Base-by-base conservation (phyloP, 75 land plant genomes). In the Larix kaempferi region DNA sequence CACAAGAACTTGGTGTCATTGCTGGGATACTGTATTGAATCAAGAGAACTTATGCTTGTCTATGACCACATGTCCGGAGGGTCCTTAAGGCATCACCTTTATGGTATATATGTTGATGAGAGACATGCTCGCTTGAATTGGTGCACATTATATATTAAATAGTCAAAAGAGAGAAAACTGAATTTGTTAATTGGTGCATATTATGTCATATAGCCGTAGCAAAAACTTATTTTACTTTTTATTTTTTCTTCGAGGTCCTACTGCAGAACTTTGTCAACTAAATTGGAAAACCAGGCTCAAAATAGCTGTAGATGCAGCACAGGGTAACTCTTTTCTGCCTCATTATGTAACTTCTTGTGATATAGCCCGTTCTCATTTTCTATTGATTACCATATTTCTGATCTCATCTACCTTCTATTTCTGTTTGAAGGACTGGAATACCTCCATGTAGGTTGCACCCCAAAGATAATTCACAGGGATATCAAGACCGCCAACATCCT, bases 31-130 rank as follows among this genome's bases (percentile, higher is more conserved):
- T 85, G 83, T 29, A 77, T 81, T 27, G 86, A 85, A 59, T 4
- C 39, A 55, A 61, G 39, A 4, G 77, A 82, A 41, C 73, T 77
- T 59, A 82, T 88, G 26, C 80, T 88, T 8, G 89, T 88, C 25
- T 88, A 88, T 33, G 89, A 88, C 17, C 80, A 82, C 82, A 85
- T 88, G 89, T 77, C 78, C 14, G 57, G 72, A 16, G 79, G 84
- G 5, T 59, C 76, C 52, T 67, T 82, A 8, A 75, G 78, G 23
- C 71, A 58, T 49, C 87, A 88, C 71, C 87, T 85, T 21, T 88
- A 87, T 49, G 89, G 89, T 61, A 61, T 23, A 61, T 15, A 41
- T 41, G 44, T 41, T 41, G 44, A 5, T 0, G 44, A 41, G 44
- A 4, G 4, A 3, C 6, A 0, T 5, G 7, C 29, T 5, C 16